Evolutionary conservation across 2,329 filamentous ascomycete genomes (phyloP).

Genomic region (Cercospora sp.): DNA sequence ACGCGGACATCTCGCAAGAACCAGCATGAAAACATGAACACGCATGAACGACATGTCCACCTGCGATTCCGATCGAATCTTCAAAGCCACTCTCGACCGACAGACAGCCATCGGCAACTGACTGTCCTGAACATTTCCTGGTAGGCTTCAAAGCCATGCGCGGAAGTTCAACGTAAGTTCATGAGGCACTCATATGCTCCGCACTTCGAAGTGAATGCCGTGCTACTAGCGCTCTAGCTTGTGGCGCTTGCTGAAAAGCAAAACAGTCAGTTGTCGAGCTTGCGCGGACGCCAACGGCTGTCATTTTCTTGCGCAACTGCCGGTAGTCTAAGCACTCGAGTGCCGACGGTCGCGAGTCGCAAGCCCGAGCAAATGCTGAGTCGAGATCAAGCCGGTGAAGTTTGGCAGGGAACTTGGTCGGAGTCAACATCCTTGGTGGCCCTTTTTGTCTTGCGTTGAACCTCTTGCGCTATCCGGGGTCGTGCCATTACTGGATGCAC

Average conservation of each 20-base stretch:
- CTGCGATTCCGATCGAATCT: no score
- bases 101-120: neutral
- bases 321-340: constrained; percentile 12
- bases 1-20: neutral
- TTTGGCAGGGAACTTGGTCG: neutral
- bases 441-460: neutral
- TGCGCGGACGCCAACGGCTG: constrained; percentile 12
- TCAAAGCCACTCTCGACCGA: neutral
- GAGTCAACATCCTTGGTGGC: neutral
- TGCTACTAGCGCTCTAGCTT: constrained; percentile 2
- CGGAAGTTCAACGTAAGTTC: neutral
- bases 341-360: neutral
- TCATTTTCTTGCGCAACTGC: neutral
- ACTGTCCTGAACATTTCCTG: neutral
- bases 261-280: constrained; percentile 9
- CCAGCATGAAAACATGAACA: neutral
- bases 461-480: neutral
- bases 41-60: no score
- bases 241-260: neutral
- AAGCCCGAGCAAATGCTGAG: neutral
- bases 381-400: neutral
- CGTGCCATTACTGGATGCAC: neutral
- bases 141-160: neutral
- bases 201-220: constrained; percentile 8
- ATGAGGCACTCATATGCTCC: constrained; percentile 3